These are phyloP conservation scores for Hypomontagnella monticulosa DNA, from an alignment of 495 filamentous ascomycete species.

Conservation along the genomic window DNA sequence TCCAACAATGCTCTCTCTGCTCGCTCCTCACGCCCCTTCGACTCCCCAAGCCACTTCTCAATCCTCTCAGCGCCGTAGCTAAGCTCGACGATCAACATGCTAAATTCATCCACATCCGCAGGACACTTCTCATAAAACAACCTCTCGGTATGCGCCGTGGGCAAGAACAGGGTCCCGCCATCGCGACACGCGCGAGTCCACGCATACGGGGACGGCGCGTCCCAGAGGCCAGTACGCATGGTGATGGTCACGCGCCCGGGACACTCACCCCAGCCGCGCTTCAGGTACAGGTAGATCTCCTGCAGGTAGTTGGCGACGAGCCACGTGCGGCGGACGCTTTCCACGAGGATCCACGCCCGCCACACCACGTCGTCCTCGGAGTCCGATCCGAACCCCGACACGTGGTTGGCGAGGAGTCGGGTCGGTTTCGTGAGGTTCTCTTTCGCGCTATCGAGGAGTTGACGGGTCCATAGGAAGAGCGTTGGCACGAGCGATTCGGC, in stretches of 20 bases:
- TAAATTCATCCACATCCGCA: conserved; percentile 45
- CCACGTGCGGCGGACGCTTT: conserved; percentile 50
- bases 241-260: conserved; percentile 45
- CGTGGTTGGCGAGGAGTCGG: conserved; percentile 18
- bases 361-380: conserved; percentile 38
- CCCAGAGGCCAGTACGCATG: conserved; percentile 49
- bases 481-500: conserved; percentile 58
- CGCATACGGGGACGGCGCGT: conserved; percentile 41
- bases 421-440: conserved; percentile 36
- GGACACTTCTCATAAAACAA: conserved; percentile 29
- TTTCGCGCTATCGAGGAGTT: conserved; percentile 47
- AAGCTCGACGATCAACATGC: conserved; percentile 31
- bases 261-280: conserved; percentile 46
- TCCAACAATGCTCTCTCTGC: conserved; percentile 1
- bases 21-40: not conserved
- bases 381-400: not conserved
- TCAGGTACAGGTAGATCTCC: conserved; percentile 45
- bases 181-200: conserved; percentile 41
- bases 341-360: conserved; percentile 51
- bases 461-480: conserved; percentile 53
- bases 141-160: conserved; percentile 24
- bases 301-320: conserved; percentile 36
- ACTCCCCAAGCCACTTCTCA: conserved; percentile 39
- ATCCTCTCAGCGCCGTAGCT: conserved; percentile 36
- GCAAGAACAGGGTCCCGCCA: conserved; percentile 16